Conservation (phyloP, 139 green algal species). For the Edaphochlamys debaryana region DNA sequence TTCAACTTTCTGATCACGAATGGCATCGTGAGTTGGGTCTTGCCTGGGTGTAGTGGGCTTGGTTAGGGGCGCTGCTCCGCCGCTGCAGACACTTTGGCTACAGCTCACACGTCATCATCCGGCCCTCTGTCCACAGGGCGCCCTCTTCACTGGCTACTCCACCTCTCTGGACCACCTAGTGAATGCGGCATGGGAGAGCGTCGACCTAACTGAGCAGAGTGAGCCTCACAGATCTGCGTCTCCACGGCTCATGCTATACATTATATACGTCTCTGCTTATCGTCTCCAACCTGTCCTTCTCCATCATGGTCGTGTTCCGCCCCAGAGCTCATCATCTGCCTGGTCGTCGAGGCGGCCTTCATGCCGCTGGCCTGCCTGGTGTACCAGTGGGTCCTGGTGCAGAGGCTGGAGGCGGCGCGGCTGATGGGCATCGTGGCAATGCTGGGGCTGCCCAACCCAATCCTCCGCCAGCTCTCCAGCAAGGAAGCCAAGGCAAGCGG, state of each 20-base stretch:
- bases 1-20: constrained; percentile 13
- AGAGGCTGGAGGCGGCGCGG: constrained; percentile 16
- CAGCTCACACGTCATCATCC: too few species aligned
- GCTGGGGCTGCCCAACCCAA: constrained; percentile 30
- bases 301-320: too few species aligned
- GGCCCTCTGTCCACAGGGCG: too few species aligned
- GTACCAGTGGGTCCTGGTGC: constrained; percentile 26
- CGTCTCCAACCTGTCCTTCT: not conserved
- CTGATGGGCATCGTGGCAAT: constrained; percentile 25
- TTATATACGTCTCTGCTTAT: too few species aligned
- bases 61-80: too few species aligned
- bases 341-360: constrained; percentile 20
- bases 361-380: constrained; percentile 12
- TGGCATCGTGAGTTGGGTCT: too few species aligned
- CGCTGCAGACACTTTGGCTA: too few species aligned
- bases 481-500: not conserved
- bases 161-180: constrained; percentile 18
- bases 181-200: not conserved
- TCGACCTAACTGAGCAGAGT: too few species aligned
- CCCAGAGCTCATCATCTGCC: constrained; percentile 16
- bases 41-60: too few species aligned
- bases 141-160: constrained; percentile 21
- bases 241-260: too few species aligned
- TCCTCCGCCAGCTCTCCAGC: constrained; percentile 31
- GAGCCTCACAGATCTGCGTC: too few species aligned